Evolutionary conservation across 495 filamentous ascomycete genomes (phyloP).

Genomic region (Platismatia glauca): DNA sequence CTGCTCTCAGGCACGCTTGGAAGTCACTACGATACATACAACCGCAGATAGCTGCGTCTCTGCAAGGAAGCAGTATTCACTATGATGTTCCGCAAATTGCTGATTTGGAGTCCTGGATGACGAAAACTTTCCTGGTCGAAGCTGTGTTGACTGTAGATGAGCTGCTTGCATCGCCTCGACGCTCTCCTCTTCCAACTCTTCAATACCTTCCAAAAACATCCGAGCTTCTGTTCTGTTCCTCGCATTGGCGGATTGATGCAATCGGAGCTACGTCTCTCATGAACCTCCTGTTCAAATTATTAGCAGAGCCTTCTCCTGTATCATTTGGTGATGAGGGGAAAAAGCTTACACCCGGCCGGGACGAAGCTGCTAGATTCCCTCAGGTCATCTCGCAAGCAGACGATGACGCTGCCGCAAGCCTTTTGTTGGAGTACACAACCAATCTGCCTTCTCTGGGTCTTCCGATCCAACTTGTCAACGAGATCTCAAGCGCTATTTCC

Average conservation of each 20-base stretch:
- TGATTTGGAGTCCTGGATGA: neutral
- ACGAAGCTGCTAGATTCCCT: neutral
- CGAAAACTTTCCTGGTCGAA: neutral
- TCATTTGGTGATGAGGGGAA: neutral
- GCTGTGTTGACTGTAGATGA: neutral
- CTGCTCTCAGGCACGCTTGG: neutral
- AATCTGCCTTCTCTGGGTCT: neutral
- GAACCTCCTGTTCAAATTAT: neutral
- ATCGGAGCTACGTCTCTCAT: neutral
- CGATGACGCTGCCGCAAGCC: neutral
- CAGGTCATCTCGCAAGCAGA: neutral
- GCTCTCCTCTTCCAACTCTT: neutral
- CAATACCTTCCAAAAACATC: neutral
- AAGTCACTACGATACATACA: neutral
- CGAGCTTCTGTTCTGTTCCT: neutral
- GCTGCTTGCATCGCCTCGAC: neutral
- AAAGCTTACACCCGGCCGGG: neutral
- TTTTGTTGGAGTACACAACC: neutral
- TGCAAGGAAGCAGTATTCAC: neutral
- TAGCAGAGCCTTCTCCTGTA: neutral
- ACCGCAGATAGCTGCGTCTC: neutral
- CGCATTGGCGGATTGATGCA: neutral
- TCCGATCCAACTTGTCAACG: neutral
- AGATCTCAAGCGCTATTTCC: neutral
- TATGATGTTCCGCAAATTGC: neutral